These are phyloP conservation scores for Eudorina sp. DNA, from an alignment of 139 green algal genomes.

Conservation along the genomic window DNA sequence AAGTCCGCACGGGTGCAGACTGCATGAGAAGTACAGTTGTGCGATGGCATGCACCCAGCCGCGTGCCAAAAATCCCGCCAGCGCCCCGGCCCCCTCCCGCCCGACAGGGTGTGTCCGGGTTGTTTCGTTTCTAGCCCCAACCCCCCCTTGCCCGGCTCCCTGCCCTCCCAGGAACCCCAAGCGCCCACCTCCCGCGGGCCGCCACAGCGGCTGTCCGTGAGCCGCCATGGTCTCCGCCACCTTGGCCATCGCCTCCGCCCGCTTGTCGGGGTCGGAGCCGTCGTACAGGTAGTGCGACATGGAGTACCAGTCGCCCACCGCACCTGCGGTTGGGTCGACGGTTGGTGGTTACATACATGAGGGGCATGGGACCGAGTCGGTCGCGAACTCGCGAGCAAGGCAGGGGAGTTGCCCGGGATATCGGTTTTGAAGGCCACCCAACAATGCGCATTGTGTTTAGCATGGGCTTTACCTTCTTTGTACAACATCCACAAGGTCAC, in stretches of 20 bases:
- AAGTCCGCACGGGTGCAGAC: neutral
- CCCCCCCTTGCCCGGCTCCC: neutral
- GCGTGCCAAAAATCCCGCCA: no score
- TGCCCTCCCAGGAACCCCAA: neutral
- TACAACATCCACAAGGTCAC: neutral
- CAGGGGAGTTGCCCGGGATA: neutral
- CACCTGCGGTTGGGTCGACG: neutral
- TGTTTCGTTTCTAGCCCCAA: neutral
- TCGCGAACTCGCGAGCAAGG: neutral
- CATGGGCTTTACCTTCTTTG: neutral
- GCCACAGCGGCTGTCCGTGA: neutral
- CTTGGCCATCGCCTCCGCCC: conserved; percentile 32
- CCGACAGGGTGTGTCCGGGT: no score
- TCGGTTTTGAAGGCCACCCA: neutral
- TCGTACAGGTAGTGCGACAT: conserved; percentile 35
- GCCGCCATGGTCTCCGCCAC: conserved; percentile 17
- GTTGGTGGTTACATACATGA: neutral
- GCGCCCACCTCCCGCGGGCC: neutral
- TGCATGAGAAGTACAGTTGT: neutral
- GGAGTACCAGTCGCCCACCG: conserved; percentile 13
- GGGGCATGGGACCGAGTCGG: no score
- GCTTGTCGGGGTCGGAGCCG: neutral
- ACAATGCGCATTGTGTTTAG: neutral
- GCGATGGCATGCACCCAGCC: neutral
- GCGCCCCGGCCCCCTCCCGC: no score